phyloP scores from a whole-genome alignment of 345 rosid species.

The Populus nigra region DNA sequence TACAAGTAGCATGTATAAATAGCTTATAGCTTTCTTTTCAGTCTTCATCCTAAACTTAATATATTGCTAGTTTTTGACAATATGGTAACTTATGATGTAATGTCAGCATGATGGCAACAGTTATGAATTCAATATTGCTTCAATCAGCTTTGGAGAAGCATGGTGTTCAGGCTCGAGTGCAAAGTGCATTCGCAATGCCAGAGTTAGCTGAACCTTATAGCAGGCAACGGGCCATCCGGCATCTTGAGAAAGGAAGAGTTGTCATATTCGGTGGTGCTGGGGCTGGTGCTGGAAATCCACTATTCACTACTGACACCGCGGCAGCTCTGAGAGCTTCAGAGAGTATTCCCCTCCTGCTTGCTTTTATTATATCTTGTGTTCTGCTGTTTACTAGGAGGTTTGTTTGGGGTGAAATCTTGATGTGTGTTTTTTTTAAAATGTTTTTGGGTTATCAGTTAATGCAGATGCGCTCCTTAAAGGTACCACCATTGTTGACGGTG shows the following conservation, averaged over 20 bases:
- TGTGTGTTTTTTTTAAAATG: not conserved
- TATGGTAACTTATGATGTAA: constrained; percentile 13
- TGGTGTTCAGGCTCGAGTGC: constrained; percentile 71
- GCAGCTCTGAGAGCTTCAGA: constrained; percentile 90
- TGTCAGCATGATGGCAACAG: constrained; percentile 87
- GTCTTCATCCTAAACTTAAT: not conserved
- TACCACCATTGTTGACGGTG: constrained; percentile 69
- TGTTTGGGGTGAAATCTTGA: not conserved
- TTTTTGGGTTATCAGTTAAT: constrained; percentile 42
- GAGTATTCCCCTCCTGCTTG: constrained; percentile 39
- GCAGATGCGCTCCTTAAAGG: constrained; percentile 90
- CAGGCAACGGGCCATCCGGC: constrained; percentile 71
- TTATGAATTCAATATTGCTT: constrained; percentile 80
- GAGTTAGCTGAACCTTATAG: constrained; percentile 84
- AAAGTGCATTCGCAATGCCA: constrained; percentile 63
- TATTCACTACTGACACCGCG: constrained; percentile 84
- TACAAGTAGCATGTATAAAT: not conserved
- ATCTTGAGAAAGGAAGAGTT: constrained; percentile 92
- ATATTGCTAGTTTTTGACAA: constrained; percentile 6
- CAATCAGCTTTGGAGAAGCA: constrained; percentile 83
- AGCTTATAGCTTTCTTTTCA: not conserved
- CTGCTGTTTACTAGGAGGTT: not conserved
- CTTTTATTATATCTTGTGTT: not conserved
- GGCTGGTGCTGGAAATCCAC: constrained; percentile 79
- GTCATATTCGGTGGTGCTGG: constrained; percentile 93